Conservation (phyloP, 169 alveolate species). For the Condylostoma magnum region DNA sequence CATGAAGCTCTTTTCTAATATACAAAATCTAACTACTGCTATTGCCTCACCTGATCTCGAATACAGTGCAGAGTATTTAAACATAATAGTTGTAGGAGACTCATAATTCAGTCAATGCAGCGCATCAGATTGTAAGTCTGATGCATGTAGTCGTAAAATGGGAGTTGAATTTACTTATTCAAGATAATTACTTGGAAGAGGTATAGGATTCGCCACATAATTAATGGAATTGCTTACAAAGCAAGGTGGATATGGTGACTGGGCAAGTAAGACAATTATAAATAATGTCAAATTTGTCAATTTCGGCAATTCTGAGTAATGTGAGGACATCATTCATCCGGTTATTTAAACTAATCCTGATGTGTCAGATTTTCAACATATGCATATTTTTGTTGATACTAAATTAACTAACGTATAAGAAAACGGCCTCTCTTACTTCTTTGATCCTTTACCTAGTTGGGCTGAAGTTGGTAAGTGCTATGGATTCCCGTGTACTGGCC, state of each 20-base stretch:
- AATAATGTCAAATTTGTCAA: not conserved
- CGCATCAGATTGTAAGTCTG: not conserved
- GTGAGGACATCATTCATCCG: not conserved
- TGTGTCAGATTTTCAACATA: not conserved
- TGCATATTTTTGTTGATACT: not conserved
- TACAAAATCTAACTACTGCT: not conserved
- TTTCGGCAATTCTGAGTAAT: not conserved
- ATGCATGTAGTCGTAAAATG: not conserved
- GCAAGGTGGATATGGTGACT: not conserved
- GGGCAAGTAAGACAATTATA: not conserved
- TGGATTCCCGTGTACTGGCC: slow-evolving; percentile 73
- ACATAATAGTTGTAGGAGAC: no score
- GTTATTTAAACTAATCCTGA: not conserved
- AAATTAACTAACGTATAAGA: not conserved
- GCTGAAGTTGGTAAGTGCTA: no score
- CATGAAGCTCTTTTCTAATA: not conserved
- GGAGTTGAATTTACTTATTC: not conserved
- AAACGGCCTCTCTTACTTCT: not conserved
- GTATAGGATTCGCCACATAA: not conserved
- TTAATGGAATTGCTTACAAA: not conserved
- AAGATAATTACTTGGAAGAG: not conserved
- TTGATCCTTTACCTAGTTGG: not conserved
- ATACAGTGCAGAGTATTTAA: not conserved
- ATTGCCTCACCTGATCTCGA: not conserved
- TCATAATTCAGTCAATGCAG: not conserved